Percentiles rank a stretch among this genome's conserved stretches.
These are phyloP conservation scores for Boechera stricta DNA, from an alignment of 345 rosid genomes.

Conservation along the genomic window DNA sequence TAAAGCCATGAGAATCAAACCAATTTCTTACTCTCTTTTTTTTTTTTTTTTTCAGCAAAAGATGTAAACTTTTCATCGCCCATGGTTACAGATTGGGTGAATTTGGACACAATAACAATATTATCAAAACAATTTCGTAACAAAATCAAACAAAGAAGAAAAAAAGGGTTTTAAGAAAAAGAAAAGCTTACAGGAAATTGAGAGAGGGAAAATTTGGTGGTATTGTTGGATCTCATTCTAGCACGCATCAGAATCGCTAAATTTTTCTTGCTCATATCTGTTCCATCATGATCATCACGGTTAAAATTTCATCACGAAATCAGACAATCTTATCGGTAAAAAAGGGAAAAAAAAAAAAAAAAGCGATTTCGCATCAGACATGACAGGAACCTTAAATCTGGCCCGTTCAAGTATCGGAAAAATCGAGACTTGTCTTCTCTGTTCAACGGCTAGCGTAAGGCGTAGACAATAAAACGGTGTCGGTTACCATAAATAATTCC, in stretches of 20 bases:
- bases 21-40: neutral
- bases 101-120: neutral
- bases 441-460: slow-evolving; percentile 4
- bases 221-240: slow-evolving; percentile 64
- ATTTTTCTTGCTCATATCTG: slow-evolving; percentile 76
- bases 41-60: neutral
- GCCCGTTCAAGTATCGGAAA: slow-evolving; percentile 24
- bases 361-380: neutral
- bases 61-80: neutral
- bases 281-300: slow-evolving; percentile 9
- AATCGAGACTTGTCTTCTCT: slow-evolving; percentile 1
- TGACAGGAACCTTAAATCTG: slow-evolving; percentile 34
- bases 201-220: slow-evolving; percentile 52
- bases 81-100: slow-evolving; percentile 1
- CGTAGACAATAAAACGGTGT: neutral
- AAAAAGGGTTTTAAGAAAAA: neutral
- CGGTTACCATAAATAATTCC: too few relatives aligned
- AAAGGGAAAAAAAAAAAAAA: neutral
- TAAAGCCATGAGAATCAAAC: neutral
- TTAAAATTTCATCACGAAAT: slow-evolving; percentile 2
- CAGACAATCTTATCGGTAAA: neutral
- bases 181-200: slow-evolving; percentile 59
- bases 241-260: slow-evolving; percentile 74
- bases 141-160: neutral
- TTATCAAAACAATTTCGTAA: neutral